Evolutionary conservation across 2,329 filamentous ascomycete genomes (phyloP), one percentile per base, ranked within the genome.

Genomic region (Didymella exigua): DNA sequence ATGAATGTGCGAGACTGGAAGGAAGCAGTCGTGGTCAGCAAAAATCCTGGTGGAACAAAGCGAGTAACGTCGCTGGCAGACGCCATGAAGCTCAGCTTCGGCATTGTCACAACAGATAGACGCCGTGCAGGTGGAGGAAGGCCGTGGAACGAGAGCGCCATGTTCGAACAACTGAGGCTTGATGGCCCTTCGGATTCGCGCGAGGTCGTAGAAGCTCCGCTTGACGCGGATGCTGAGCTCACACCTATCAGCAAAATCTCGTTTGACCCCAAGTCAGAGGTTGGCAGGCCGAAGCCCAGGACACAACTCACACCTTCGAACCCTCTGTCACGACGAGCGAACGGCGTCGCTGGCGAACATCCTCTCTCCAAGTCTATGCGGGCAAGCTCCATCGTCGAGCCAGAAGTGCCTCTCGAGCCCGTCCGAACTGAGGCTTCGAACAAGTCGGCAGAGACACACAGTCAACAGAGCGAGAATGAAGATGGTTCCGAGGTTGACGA

Each of bases 21-120:
- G 59, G 89, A 97, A 65, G 92, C 91, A 9, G 95, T 99, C 6
- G 93, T 97, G 14, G 95, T 99, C 19, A 98, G 93, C 72, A 99
- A 99, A 81, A 99, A 99, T 71, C 90, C 95, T 1, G 95, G 95
- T 51, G 95, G 95, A 54, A 98, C 95, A 43, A 99, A 99, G 80
- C 86, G 95, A 62, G 95, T 98, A 33, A 99, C 95, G 13, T 97
- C 93, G 24, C 81, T 99, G 49, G 95, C 95, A 58, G 95, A 99
- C 78, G 92, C 92, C 2, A 78, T 99, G 66, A 98, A 98, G 82
- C 85, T 99, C 66, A 98, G 96, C 80, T 99, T 99, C 66, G 95
- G 95, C 63, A 92, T 99, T 71, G 92, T 99, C 50, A 96, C 91
- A 2, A 96, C 91, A 6, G 91, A 96, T 66, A 83, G 73, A 59